phyloP scores from a whole-genome alignment of 305 asterid species.

The Solanum aculeatissimum region DNA sequence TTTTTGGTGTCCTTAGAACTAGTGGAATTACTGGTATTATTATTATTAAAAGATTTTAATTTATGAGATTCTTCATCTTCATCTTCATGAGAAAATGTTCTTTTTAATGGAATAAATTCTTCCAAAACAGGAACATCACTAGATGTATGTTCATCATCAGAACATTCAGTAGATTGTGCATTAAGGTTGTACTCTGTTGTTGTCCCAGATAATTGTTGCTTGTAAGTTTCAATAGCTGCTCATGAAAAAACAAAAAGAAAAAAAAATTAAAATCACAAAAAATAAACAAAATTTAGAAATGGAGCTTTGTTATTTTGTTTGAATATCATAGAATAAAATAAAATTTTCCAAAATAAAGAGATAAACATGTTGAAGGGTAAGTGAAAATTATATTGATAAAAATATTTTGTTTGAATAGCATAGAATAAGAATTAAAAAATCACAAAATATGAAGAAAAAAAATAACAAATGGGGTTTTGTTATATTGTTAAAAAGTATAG shows the following conservation, averaged over 20 bases:
- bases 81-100: constrained; percentile 26
- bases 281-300: not conserved
- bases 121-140: constrained; percentile 59
- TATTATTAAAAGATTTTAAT: not conserved
- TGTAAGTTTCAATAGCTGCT: constrained; percentile 77
- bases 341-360: not conserved
- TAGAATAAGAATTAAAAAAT: not conserved
- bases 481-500: not conserved
- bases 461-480: not conserved
- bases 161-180: constrained; percentile 59
- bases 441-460: not conserved
- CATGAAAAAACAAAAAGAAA: not conserved
- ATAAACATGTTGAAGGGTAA: not conserved
- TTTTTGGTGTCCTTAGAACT: constrained; percentile 5
- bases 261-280: not conserved
- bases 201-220: constrained; percentile 46
- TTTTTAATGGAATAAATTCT: constrained; percentile 71
- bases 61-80: constrained; percentile 41
- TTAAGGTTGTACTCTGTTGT: constrained; percentile 28
- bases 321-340: not conserved
- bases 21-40: not conserved
- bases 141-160: constrained; percentile 63
- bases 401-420: not conserved
- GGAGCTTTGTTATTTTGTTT: not conserved
- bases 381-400: too few relatives aligned